Evolutionary conservation across 2,329 filamentous ascomycete species (phyloP).

Genomic region (Fusarium siculi): DNA sequence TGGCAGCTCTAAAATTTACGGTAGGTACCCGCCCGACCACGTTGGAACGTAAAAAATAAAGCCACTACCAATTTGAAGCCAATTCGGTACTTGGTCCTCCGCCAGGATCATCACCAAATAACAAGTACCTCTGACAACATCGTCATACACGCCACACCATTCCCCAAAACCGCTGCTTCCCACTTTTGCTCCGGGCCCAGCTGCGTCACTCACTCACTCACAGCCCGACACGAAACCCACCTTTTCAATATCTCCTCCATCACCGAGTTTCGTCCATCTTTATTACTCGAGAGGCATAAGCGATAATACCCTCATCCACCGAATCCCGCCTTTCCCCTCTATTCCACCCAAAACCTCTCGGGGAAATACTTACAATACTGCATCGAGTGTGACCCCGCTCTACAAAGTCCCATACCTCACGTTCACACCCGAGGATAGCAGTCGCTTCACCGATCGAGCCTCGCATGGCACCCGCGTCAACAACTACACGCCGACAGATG

Average conservation of each 20-base stretch:
- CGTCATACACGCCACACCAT: conserved; percentile 44
- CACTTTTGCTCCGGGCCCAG: conserved; percentile 40
- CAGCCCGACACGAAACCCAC: conserved; percentile 30
- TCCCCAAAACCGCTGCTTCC: conserved; percentile 36
- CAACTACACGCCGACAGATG: conserved; percentile 36
- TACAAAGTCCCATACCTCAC: not conserved
- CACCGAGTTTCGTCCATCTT: conserved; percentile 12
- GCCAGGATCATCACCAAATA: not conserved
- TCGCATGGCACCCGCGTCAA: conserved; percentile 38
- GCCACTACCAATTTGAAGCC: not conserved
- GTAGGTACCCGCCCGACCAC: conserved; percentile 1
- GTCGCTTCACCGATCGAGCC: conserved; percentile 24
- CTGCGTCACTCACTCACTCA: conserved; percentile 37
- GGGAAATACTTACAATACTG: not conserved
- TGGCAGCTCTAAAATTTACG: not conserved
- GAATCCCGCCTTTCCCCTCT: conserved; percentile 6
- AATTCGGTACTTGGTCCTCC: not conserved
- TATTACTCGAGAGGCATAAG: conserved; percentile 13
- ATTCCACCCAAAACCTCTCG: not conserved
- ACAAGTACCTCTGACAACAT: conserved; percentile 25
- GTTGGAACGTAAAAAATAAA: conserved; percentile 21
- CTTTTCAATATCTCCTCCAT: conserved; percentile 25
- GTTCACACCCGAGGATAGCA: conserved; percentile 3
- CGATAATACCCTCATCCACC: conserved; percentile 29
- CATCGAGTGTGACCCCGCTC: conserved; percentile 19